These are phyloP conservation scores for Neofusicoccum ribis DNA, from an alignment of 2,329 filamentous ascomycete species.

Conservation along the genomic window DNA sequence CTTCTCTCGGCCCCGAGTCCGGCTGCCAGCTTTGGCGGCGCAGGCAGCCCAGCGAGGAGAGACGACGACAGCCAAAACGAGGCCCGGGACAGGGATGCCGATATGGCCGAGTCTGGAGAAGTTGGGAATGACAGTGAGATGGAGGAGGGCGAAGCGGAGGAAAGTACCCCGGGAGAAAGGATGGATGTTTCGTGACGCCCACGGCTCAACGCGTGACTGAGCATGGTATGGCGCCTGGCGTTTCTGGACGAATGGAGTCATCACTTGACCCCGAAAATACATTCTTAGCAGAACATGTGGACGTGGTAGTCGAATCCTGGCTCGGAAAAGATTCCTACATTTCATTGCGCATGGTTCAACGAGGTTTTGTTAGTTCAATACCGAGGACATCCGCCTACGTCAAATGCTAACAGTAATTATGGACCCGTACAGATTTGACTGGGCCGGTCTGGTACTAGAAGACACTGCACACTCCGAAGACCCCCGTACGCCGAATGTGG, in stretches of 20 bases:
- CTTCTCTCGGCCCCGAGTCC: conserved; percentile 13
- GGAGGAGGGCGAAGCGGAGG: conserved; percentile 24
- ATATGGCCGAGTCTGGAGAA: conserved; percentile 17
- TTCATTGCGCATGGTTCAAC: no score
- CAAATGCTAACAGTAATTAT: no score
- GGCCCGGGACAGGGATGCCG: conserved; percentile 36
- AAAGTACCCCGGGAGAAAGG: conserved; percentile 4
- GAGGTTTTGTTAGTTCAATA: no score
- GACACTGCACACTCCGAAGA: no score
- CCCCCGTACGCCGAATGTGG: no score
- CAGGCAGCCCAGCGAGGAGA: conserved; percentile 30
- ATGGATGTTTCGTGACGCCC: conserved; percentile 17
- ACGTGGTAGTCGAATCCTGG: no score
- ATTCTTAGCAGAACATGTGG: no score
- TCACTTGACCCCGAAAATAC: no score
- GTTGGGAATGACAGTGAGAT: conserved; percentile 22
- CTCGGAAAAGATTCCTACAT: no score
- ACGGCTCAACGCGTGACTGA: neutral
- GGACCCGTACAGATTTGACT: neutral
- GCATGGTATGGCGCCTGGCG: neutral
- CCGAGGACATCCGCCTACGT: no score
- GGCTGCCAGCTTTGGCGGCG: conserved; percentile 29
- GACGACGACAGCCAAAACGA: conserved; percentile 27
- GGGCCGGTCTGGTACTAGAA: neutral
- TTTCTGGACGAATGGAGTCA: no score